phyloP scores from a whole-genome alignment of 371 early-diverging fungal genomes.

The Haplosporangium sp. region DNA sequence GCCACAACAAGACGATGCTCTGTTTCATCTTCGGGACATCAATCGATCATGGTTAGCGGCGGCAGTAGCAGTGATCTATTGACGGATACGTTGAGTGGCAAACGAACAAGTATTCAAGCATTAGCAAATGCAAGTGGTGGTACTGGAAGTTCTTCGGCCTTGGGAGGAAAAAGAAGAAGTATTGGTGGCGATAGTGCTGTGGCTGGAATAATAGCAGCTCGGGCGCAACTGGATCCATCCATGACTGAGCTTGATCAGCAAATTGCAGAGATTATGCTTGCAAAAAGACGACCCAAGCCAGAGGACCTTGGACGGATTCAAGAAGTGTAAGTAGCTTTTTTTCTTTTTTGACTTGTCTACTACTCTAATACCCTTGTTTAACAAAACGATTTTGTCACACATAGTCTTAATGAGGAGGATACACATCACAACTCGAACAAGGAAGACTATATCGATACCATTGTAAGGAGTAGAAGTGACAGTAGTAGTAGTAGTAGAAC shows the following conservation, averaged over 20 bases:
- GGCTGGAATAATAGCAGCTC: too few species aligned
- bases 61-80: conserved; percentile 1
- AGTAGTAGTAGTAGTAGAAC: neutral
- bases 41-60: neutral
- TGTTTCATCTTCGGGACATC: neutral
- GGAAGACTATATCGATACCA: neutral
- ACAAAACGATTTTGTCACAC: too few species aligned
- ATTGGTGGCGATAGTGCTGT: too few species aligned
- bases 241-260: conserved; percentile 37
- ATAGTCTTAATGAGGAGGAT: neutral
- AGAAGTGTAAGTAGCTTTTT: conserved; percentile 1
- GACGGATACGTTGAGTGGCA: conserved; percentile 3
- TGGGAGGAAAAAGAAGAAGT: too few species aligned
- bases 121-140: neutral
- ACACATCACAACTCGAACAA: neutral
- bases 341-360: too few species aligned
- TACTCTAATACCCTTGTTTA: too few species aligned
- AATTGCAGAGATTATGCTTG: conserved; percentile 40
- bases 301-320: neutral
- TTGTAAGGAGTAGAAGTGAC: neutral
- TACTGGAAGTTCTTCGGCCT: neutral
- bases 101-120: conserved; percentile 3
- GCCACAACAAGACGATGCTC: conserved; percentile 9
- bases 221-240: neutral
- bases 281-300: conserved; percentile 5